phyloP scores from a whole-genome alignment of 2,329 filamentous ascomycete species.

The Bipolaris bicolor region DNA sequence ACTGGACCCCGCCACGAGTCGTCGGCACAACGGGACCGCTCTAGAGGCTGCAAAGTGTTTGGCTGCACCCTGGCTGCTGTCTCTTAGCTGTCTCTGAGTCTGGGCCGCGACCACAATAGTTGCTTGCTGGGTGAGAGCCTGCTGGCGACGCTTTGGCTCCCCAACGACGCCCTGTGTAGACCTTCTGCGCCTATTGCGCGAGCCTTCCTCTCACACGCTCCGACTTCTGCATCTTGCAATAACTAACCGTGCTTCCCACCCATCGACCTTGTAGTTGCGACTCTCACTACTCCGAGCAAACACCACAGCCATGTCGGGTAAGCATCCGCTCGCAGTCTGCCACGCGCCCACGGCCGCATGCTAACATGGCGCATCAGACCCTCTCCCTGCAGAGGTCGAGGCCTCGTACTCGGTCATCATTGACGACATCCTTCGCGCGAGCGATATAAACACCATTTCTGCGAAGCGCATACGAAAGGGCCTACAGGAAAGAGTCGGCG shows the following conservation, averaged over 20 bases:
- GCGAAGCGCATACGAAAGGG: conserved; percentile 70
- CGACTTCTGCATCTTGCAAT: conserved; percentile 1
- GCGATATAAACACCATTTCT: conserved; percentile 68
- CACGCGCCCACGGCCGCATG: conserved; percentile 8
- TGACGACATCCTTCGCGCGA: conserved; percentile 65
- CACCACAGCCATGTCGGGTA: conserved; percentile 41
- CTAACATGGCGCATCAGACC: conserved; percentile 30
- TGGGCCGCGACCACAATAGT: conserved; percentile 19
- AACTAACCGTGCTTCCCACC: background rate
- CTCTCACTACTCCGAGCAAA: conserved; percentile 2
- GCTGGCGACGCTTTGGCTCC: background rate
- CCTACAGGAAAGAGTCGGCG: conserved; percentile 64
- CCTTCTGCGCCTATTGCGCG: conserved; percentile 11
- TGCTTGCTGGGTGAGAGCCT: conserved; percentile 17
- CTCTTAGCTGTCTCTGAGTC: conserved; percentile 27
- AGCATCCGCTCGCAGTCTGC: conserved; percentile 12
- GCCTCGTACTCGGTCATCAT: conserved; percentile 64
- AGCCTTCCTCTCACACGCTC: conserved; percentile 8
- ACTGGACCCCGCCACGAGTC: conserved; percentile 31
- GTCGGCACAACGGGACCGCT: conserved; percentile 36
- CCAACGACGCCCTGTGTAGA: conserved; percentile 19
- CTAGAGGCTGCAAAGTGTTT: conserved; percentile 26
- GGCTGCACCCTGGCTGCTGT: conserved; percentile 15
- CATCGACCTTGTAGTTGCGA: conserved; percentile 3
- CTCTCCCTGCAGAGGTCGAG: conserved; percentile 56